phyloP scores from a whole-genome alignment of 495 filamentous ascomycete genomes.

The Podospora bellae-mahoneyi region DNA sequence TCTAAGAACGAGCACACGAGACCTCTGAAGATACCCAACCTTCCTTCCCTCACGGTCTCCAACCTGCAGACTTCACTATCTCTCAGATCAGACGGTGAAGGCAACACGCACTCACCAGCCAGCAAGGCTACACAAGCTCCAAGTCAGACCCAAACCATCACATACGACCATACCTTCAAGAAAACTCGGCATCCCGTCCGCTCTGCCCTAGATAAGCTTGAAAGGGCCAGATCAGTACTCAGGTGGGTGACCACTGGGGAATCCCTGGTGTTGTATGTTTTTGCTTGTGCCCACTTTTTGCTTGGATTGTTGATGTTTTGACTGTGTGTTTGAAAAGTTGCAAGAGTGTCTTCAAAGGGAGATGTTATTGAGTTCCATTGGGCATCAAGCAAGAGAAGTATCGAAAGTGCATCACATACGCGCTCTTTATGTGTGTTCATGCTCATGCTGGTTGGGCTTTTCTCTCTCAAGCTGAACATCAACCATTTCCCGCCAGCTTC shows the following conservation, averaged over 20 bases:
- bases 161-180: not conserved
- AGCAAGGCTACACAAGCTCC: not conserved
- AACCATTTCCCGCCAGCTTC: too few species aligned
- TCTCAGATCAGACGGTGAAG: too few species aligned
- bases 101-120: too few species aligned
- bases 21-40: not conserved
- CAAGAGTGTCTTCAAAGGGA: too few species aligned
- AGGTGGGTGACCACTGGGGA: not conserved
- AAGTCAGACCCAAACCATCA: not conserved
- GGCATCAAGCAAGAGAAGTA: too few species aligned
- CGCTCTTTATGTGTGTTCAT: too few species aligned
- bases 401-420: too few species aligned
- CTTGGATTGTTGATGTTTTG: not conserved
- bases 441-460: too few species aligned
- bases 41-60: not conserved
- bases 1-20: not conserved
- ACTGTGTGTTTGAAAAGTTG: too few species aligned
- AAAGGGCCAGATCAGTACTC: not conserved
- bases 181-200: slow-evolving; percentile 12
- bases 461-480: too few species aligned
- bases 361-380: too few species aligned
- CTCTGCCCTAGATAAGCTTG: not conserved
- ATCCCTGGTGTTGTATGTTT: not conserved
- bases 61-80: too few species aligned
- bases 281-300: not conserved